phyloP scores from a whole-genome alignment of 805 yeast species.

The Barnettozyma botsteinii region DNA sequence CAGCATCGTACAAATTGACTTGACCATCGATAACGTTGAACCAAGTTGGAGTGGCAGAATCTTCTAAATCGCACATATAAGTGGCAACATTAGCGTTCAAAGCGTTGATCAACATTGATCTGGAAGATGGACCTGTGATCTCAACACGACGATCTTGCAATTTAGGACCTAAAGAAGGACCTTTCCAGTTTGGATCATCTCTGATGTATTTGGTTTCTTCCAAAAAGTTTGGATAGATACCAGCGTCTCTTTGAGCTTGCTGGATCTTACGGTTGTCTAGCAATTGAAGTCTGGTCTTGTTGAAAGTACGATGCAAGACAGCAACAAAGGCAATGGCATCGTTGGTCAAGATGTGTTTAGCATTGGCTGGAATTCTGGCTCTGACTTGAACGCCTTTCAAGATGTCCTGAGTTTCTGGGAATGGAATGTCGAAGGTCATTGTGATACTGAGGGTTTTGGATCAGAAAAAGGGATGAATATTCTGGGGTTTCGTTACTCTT shows the following conservation, averaged over 20 bases:
- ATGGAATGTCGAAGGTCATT: slow-evolving; percentile 22
- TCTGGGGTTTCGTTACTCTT: neutral
- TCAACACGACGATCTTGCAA: slow-evolving; percentile 70
- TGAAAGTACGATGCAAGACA: slow-evolving; percentile 67
- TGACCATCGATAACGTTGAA: slow-evolving; percentile 73
- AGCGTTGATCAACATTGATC: slow-evolving; percentile 80
- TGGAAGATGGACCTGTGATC: slow-evolving; percentile 82
- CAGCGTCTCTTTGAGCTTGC: slow-evolving; percentile 58
- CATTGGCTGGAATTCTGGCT: slow-evolving; percentile 34
- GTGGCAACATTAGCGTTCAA: slow-evolving; percentile 74
- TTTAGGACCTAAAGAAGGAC: slow-evolving; percentile 68
- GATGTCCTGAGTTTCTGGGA: slow-evolving; percentile 25
- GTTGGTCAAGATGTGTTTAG: slow-evolving; percentile 33
- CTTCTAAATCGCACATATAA: slow-evolving; percentile 84
- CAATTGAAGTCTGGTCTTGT: slow-evolving; percentile 51
- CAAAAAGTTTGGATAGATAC: slow-evolving; percentile 55
- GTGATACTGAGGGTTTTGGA: too few species aligned
- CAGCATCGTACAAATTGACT: slow-evolving; percentile 70
- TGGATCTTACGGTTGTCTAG: slow-evolving; percentile 56
- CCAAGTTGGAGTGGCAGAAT: slow-evolving; percentile 84
- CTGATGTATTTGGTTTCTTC: slow-evolving; percentile 66
- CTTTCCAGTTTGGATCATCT: slow-evolving; percentile 70
- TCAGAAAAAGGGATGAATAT: neutral
- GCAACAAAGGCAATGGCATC: slow-evolving; percentile 65
- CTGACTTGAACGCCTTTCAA: slow-evolving; percentile 33